These are phyloP conservation scores for Arthrobotrys megalospora DNA, from an alignment of 2,329 filamentous ascomycete genomes.

Conservation along the genomic window DNA sequence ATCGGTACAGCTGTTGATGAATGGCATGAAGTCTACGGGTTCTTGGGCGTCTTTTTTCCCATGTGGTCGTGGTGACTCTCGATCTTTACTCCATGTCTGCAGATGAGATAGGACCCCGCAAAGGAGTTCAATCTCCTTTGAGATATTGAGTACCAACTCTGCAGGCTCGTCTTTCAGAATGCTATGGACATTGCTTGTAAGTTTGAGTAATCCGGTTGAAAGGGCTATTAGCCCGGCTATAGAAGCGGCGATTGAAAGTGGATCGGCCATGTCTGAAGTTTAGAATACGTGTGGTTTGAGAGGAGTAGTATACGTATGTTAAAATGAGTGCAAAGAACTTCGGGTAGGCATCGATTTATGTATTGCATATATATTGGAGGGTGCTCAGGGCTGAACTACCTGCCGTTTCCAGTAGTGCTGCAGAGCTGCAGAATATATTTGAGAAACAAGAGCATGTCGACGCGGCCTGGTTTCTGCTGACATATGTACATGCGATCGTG, in stretches of 20 bases:
- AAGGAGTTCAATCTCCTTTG: constrained; percentile 16
- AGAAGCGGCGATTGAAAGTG: constrained; percentile 2
- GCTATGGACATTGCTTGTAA: neutral
- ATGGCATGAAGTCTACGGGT: neutral
- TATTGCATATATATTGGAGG: too few species aligned
- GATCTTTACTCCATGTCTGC: neutral
- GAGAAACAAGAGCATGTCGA: too few species aligned
- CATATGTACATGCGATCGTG: too few species aligned
- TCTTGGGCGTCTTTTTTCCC: neutral
- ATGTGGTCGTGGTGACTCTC: neutral
- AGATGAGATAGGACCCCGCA: constrained; percentile 6
- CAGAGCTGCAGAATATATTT: too few species aligned
- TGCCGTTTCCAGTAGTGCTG: too few species aligned
- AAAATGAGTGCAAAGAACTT: too few species aligned
- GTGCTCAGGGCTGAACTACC: too few species aligned
- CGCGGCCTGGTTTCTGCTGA: too few species aligned
- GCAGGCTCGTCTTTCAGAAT: constrained; percentile 7
- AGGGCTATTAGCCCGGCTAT: constrained; percentile 11
- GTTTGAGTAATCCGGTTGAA: constrained; percentile 6
- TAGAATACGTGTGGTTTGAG: too few species aligned
- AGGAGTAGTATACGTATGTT: too few species aligned
- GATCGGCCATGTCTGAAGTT: constrained; percentile 5
- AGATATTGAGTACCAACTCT: neutral
- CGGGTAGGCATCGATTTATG: too few species aligned
- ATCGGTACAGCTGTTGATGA: constrained; percentile 4